Evolutionary conservation across 306 rosid genomes (phyloP), one percentile per base, ranked within the genome.

Genomic region (Cucumis melo): DNA sequence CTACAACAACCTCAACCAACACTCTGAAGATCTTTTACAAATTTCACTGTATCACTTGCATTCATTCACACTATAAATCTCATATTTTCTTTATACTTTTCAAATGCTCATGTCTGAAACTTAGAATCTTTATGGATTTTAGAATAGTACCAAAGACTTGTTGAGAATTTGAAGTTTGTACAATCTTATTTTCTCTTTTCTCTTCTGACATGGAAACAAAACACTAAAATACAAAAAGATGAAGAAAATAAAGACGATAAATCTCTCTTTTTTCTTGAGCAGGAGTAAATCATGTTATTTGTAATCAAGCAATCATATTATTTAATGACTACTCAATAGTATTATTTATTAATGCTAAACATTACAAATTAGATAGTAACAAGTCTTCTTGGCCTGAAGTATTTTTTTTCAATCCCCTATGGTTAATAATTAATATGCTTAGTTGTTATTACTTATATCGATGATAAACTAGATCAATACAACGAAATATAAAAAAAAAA

Each of bases 1-100:
- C 65, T 87, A 21, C 56, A 68, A 15, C 75, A 83, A 63, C 79
- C 87, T 44, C 80, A 88, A 74, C 83, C 82, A 78, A 79, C 83
- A 46, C 77, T 78, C 14, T 86, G 78, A 91, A 77, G 2, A 38
- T 19, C 29, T 34, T 16, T 36, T 29, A 19, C 72, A 38, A 65
- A 65, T 38, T 38, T n/a, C n/a, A n/a, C 24, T 63, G 24, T 17
- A 34, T 17, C 15, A 8, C 23, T n/a, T 65, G 50, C 19, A 38
- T 38, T 38, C 15, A 34, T 64, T 38, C 48, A 32, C 21, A 60
- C n/a, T 60, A 38, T 27, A 24, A 38, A 32, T 29, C 34, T 34
- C 16, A 12, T 32, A 19, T 15, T 62, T 17, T 34, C 67, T 34
- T 34, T 63, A 63, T 34, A 63, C 70, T 34, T 63, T 17, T 61